phyloP scores from a whole-genome alignment of 2,329 filamentous ascomycete species.

The Colletotrichum costaricense region DNA sequence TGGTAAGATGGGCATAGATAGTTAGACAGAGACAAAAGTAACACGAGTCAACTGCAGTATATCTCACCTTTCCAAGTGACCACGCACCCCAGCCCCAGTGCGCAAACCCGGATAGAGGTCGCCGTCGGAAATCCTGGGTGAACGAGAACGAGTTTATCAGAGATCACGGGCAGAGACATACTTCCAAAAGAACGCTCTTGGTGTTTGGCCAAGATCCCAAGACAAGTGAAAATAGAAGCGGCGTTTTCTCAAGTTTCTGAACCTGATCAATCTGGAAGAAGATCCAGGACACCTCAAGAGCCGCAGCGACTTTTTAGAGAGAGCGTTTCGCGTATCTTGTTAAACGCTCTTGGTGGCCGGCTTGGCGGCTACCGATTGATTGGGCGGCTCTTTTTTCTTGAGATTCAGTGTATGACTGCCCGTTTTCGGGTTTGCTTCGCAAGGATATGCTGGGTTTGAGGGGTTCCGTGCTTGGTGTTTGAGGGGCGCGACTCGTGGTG shows the following conservation, averaged over 20 bases:
- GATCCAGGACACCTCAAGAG: neutral
- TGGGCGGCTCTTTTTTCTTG: neutral
- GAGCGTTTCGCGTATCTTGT: neutral
- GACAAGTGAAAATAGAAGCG: constrained; percentile 6
- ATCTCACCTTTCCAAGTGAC: neutral
- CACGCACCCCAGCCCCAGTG: neutral
- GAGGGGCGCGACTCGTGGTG: constrained; percentile 14
- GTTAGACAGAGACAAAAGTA: neutral
- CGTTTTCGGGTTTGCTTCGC: neutral
- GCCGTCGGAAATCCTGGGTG: neutral
- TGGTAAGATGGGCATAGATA: neutral
- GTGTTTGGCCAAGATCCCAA: constrained; percentile 25
- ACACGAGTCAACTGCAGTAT: neutral
- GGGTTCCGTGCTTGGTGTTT: neutral
- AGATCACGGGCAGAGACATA: neutral
- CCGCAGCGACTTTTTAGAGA: neutral
- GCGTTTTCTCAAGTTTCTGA: neutral
- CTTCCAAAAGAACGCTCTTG: neutral
- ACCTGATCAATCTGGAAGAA: neutral
- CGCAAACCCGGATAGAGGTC: neutral
- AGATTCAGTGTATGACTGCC: neutral
- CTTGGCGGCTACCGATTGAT: constrained; percentile 4
- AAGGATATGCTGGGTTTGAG: neutral
- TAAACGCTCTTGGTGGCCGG: neutral
- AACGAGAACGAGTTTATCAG: too few relatives aligned